Percentiles rank a stretch among this genome's conserved stretches.
Evolutionary conservation across 2,329 filamentous ascomycete genomes (phyloP).

Genomic region (Thermomyces lanuginosus): DNA sequence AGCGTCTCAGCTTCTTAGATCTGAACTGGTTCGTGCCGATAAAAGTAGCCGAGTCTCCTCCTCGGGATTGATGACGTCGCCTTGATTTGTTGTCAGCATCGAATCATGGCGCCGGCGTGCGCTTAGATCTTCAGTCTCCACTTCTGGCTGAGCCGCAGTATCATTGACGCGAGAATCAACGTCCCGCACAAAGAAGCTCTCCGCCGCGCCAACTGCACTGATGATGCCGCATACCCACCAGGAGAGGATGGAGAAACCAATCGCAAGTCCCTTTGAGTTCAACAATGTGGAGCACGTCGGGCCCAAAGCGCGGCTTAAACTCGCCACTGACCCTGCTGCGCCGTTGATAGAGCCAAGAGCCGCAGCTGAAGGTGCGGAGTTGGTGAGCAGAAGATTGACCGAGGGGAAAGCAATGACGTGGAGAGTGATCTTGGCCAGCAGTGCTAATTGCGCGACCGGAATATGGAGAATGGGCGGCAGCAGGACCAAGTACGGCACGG

Average conservation of each 20-base stretch:
- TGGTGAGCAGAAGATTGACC: slow-evolving; percentile 74
- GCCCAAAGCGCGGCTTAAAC: slow-evolving; percentile 71
- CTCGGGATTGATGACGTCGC: slow-evolving; percentile 1
- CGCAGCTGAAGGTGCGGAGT: slow-evolving; percentile 67
- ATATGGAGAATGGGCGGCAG: slow-evolving; percentile 57
- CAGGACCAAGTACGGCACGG: slow-evolving; percentile 76
- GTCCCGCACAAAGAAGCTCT: slow-evolving; percentile 63
- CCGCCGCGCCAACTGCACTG: slow-evolving; percentile 54
- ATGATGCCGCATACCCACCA: slow-evolving; percentile 85
- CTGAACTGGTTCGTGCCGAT: slow-evolving; percentile 2
- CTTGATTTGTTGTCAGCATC: no score
- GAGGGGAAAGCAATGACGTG: slow-evolving; percentile 82
- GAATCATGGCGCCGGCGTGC: slow-evolving; percentile 8
- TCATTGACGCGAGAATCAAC: slow-evolving; percentile 26
- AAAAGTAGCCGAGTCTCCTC: slow-evolving; percentile 4
- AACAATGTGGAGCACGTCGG: slow-evolving; percentile 76
- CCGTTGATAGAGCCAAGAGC: slow-evolving; percentile 88
- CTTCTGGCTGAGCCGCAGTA: slow-evolving; percentile 9
- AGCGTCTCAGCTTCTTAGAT: no score
- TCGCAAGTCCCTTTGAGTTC: slow-evolving; percentile 61
- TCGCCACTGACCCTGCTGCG: slow-evolving; percentile 77
- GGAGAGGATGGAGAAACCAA: slow-evolving; percentile 70
- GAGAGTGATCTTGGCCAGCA: slow-evolving; percentile 87
- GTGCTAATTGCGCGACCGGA: slow-evolving; percentile 56
- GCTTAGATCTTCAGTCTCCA: slow-evolving; percentile 22